A percentile compares a stretch with the other conserved stretches of the same genome.
Conservation (phyloP, 2,329 filamentous ascomycete species). For the Fusarium austroafricanum region DNA sequence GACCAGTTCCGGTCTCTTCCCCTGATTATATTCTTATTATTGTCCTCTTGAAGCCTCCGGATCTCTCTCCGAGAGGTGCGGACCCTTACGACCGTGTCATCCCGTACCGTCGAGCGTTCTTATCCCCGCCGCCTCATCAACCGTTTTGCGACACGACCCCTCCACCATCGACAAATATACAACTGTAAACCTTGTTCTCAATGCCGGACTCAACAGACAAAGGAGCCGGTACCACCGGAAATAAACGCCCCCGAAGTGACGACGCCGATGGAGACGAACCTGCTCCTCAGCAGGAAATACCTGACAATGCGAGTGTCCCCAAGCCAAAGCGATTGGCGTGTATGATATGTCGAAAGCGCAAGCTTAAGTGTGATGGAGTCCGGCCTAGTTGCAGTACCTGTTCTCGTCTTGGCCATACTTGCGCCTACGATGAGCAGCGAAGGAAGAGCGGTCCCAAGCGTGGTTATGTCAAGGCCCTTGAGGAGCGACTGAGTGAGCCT, state of each 20-base stretch:
- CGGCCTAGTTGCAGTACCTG: conserved; percentile 91
- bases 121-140: conserved; percentile 32
- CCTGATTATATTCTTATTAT: not conserved
- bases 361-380: conserved; percentile 87
- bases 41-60: not conserved
- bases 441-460: conserved; percentile 95
- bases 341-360: conserved; percentile 91
- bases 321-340: conserved; percentile 95
- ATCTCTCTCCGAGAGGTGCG: conserved; percentile 25
- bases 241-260: conserved; percentile 46
- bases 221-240: conserved; percentile 49
- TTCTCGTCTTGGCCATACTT: conserved; percentile 84
- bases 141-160: conserved; percentile 15
- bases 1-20: not conserved
- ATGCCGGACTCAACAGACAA: conserved; percentile 56
- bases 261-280: conserved; percentile 50
- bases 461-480: conserved; percentile 93
- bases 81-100: conserved; percentile 19
- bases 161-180: conserved; percentile 11
- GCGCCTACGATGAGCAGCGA: conserved; percentile 90
- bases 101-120: conserved; percentile 5
- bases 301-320: conserved; percentile 70
- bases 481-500: conserved; percentile 86
- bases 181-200: conserved; percentile 14
- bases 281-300: conserved; percentile 54